Evolutionary conservation across 495 filamentous ascomycete genomes (phyloP).

Genomic region (Penicillium fimorum): DNA sequence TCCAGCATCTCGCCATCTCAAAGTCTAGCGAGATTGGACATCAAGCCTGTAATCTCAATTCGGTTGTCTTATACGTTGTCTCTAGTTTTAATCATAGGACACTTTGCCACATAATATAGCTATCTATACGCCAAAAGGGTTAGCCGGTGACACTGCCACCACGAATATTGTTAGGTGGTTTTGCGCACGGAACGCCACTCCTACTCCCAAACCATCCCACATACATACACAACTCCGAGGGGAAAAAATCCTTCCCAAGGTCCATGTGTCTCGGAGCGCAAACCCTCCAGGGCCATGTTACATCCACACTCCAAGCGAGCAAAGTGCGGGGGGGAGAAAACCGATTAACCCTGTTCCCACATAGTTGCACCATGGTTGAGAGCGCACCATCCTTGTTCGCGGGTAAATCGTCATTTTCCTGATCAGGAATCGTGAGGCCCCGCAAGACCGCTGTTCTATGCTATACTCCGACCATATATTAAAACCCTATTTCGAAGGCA

Average conservation of each 20-base stretch:
- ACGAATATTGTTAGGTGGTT: background rate
- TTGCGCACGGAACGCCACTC: conserved; percentile 6
- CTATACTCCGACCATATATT: background rate
- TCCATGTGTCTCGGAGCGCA: conserved; percentile 4
- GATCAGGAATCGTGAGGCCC: background rate
- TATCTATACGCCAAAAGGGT: background rate
- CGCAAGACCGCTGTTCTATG: background rate
- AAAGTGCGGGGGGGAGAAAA: conserved; percentile 22
- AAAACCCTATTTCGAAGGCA: background rate
- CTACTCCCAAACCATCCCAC: background rate
- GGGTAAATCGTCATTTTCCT: background rate
- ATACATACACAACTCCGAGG: background rate
- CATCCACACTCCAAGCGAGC: conserved; percentile 3
- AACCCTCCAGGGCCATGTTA: background rate
- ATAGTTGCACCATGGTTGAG: conserved; percentile 11
- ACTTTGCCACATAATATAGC: background rate
- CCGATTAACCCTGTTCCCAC: conserved; percentile 12
- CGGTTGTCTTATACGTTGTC: background rate
- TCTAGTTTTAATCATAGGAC: background rate
- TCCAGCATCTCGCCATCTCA: background rate
- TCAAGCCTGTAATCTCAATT: background rate
- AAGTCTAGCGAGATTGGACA: background rate
- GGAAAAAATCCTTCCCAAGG: background rate
- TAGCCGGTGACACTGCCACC: conserved; percentile 4
- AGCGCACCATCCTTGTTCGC: background rate